A percentile compares a stretch with the other conserved stretches of the same genome.
Evolutionary conservation across 768 basidiomycete species (phyloP).

Genomic region (Candolleomyces efflorescens): DNA sequence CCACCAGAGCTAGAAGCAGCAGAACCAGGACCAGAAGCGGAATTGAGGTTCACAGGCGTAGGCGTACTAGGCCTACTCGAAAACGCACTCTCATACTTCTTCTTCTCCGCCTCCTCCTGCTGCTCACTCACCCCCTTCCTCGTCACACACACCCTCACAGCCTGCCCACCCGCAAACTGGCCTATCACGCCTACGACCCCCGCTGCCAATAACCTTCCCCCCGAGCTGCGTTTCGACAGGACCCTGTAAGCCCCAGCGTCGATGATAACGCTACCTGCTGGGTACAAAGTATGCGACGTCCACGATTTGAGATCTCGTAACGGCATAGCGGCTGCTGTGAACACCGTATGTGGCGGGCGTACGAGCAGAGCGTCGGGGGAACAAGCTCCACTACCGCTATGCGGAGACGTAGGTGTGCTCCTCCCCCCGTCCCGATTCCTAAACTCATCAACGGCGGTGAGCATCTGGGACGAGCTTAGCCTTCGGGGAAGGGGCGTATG

Average conservation of each 20-base stretch:
- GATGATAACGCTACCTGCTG: slow-evolving; percentile 85
- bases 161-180: slow-evolving; percentile 91
- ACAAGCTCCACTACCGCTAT: slow-evolving; percentile 13
- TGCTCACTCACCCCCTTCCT: slow-evolving; percentile 18
- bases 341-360: slow-evolving; percentile 85
- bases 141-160: slow-evolving; percentile 74
- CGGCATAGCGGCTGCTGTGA: slow-evolving; percentile 68
- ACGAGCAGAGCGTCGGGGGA: slow-evolving; percentile 17
- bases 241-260: slow-evolving; percentile 88
- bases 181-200: slow-evolving; percentile 88
- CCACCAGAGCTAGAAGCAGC: too few species aligned
- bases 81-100: slow-evolving; percentile 35
- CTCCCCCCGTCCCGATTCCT: neutral
- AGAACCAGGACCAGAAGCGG: too few species aligned
- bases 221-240: slow-evolving; percentile 79
- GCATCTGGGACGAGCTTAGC: neutral
- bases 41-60: slow-evolving; percentile 26
- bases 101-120: slow-evolving; percentile 23
- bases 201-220: slow-evolving; percentile 86
- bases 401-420: neutral
- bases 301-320: slow-evolving; percentile 88
- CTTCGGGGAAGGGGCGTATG: slow-evolving; percentile 29
- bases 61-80: slow-evolving; percentile 58
- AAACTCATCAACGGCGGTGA: neutral
- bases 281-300: slow-evolving; percentile 93